Evolutionary conservation across 164 flowering plant genomes (phyloP), one percentile per base, ranked within the genome.

Genomic region (Saururus chinensis): DNA sequence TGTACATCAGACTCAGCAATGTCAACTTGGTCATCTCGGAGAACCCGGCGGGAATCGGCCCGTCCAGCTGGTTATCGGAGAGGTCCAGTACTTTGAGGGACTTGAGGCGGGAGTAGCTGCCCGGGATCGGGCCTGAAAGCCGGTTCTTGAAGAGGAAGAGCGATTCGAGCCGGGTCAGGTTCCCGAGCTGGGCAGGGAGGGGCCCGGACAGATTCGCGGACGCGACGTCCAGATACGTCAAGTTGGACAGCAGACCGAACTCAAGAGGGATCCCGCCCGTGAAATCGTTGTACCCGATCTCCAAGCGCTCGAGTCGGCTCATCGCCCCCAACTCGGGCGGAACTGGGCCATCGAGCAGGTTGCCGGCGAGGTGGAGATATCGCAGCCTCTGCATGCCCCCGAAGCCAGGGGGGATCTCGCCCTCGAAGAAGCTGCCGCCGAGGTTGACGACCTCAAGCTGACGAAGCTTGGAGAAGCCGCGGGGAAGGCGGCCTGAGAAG

Each of bases 381-480:
- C 73, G 77, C 12, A 95, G 71, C 40, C 74, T 75, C 37, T 63
- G 62, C 23, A 89, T 70, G 9, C 71, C 66, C 22, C 93, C 87
- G 64, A 77, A 87, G 25, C 74, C 61, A 1, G 61, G 45, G 11
- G 98, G 98, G 58, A 89, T 82, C 4, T 30, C 41, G 11, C 95
- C 99, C 0, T 75, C 70, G 57, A 95, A 95, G 80, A 74, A 91
- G 85, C 97, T 87, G 9, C 99, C 99, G 0, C 97, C 93, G 30
- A 95, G 84, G 71, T 89, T 91, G 62, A 95, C 82, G 55, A 65
- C 51, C 65, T 87, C 82, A 9, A 93, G 80, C 60, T 64, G 71
- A n/a, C 54, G 69, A 30, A 89, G 80, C 37, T 40, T 51, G n/a
- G 66, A 35, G 40, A 87, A n/a, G 1, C 79, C 93, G 12, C 26